phyloP scores from a whole-genome alignment of 2,329 filamentous ascomycete genomes.

The Fusarium paranaense region DNA sequence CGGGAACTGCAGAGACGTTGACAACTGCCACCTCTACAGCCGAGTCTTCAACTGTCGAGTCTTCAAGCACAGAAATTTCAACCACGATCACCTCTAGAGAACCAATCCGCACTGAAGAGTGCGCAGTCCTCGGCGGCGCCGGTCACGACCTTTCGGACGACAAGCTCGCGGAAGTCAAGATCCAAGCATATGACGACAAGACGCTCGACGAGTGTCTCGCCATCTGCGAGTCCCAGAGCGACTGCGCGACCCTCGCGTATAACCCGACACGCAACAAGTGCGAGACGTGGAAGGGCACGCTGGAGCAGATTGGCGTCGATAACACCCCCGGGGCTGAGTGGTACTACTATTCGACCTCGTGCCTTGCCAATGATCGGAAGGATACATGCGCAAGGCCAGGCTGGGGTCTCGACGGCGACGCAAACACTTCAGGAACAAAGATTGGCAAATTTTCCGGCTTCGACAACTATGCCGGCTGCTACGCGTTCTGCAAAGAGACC shows the following conservation, averaged over 20 bases:
- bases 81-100: not conserved
- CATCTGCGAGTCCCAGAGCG: not conserved
- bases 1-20: not conserved
- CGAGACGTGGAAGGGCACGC: not conserved
- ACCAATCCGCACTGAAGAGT: not conserved
- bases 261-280: not conserved
- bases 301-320: not conserved
- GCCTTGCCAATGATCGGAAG: not conserved
- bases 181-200: not conserved
- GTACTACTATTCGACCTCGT: not conserved
- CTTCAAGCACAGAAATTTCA: not conserved
- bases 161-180: not conserved
- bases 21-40: not conserved
- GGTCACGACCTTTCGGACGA: not conserved
- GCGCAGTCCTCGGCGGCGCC: not conserved
- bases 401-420: not conserved
- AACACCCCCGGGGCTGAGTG: not conserved
- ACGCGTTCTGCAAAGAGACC: not conserved
- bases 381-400: not conserved
- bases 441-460: not conserved
- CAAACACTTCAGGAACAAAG: not conserved
- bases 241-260: not conserved
- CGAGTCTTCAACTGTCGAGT: not conserved
- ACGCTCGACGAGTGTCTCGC: not conserved
- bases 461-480: not conserved